phyloP scores from a whole-genome alignment of 164 flowering plant genomes.

The Stephania yunnanensis region DNA sequence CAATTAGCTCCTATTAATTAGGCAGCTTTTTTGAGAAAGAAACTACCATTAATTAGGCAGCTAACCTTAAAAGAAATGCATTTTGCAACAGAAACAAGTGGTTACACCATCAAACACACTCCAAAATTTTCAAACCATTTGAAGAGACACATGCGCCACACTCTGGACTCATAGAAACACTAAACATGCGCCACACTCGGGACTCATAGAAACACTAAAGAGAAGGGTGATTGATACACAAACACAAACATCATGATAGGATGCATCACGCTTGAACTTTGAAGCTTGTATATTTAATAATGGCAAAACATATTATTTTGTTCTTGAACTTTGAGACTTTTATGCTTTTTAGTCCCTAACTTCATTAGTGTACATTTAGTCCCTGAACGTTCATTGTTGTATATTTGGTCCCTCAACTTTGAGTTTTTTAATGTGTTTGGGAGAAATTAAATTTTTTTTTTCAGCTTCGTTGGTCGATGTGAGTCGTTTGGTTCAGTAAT shows the following conservation, averaged over 20 bases:
- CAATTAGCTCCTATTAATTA: background rate
- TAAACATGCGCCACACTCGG: background rate
- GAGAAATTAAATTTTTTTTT: too few species aligned
- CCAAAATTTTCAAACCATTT: background rate
- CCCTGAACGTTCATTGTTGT: too few species aligned
- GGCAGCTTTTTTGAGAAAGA: background rate
- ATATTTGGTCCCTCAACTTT: too few species aligned
- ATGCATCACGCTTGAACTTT: background rate
- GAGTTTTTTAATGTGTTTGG: too few species aligned
- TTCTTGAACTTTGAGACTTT: too few species aligned
- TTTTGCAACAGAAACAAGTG: background rate
- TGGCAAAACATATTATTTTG: too few species aligned
- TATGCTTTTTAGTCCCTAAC: too few species aligned
- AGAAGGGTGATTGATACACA: background rate
- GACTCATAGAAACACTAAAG: background rate
- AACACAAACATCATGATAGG: background rate
- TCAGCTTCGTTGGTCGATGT: too few species aligned
- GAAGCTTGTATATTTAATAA: too few species aligned
- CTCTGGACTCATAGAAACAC: background rate
- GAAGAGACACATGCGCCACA: background rate
- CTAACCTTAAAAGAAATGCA: background rate
- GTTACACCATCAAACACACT: background rate
- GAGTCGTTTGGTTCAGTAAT: too few species aligned
- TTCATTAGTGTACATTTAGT: too few species aligned
- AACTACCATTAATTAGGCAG: background rate